Evolutionary conservation across 106 monocot genomes (phyloP).

Genomic region (Vanilla planifolia): DNA sequence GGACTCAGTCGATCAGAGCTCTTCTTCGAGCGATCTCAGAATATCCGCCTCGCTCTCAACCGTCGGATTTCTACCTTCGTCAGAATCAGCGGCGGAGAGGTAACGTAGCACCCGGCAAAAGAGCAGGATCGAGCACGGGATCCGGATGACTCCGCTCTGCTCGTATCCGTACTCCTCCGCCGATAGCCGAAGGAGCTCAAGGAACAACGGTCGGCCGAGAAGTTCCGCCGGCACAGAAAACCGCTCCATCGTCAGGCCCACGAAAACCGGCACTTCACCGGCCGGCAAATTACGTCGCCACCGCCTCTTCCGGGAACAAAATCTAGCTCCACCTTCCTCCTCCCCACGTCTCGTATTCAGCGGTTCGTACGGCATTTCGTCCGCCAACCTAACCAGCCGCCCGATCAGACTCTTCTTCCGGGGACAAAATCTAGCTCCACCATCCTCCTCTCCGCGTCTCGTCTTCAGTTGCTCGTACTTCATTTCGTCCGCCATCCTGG

Average conservation of each 20-base stretch:
- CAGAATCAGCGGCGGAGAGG: slow-evolving; percentile 10
- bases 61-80: background rate
- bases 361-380: no score
- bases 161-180: slow-evolving; percentile 43
- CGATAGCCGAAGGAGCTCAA: slow-evolving; percentile 27
- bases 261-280: slow-evolving; percentile 37
- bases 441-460: background rate
- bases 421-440: background rate
- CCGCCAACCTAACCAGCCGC: no score
- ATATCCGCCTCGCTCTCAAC: no score
- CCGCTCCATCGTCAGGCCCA: slow-evolving; percentile 28
- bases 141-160: slow-evolving; percentile 32
- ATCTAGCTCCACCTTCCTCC: no score
- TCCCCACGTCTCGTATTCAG: no score
- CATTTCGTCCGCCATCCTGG: slow-evolving; percentile 21
- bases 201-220: slow-evolving; percentile 21
- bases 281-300: slow-evolving; percentile 7
- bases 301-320: background rate
- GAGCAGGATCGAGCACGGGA: slow-evolving; percentile 22
- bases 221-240: slow-evolving; percentile 26
- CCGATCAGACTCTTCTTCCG: no score
- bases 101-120: slow-evolving; percentile 21
- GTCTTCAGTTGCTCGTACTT: slow-evolving; percentile 2
- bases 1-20: no score
- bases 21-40: no score